Base-by-base conservation (phyloP, 2,329 filamentous ascomycete species). In the Pseudomassariella vexata region DNA sequence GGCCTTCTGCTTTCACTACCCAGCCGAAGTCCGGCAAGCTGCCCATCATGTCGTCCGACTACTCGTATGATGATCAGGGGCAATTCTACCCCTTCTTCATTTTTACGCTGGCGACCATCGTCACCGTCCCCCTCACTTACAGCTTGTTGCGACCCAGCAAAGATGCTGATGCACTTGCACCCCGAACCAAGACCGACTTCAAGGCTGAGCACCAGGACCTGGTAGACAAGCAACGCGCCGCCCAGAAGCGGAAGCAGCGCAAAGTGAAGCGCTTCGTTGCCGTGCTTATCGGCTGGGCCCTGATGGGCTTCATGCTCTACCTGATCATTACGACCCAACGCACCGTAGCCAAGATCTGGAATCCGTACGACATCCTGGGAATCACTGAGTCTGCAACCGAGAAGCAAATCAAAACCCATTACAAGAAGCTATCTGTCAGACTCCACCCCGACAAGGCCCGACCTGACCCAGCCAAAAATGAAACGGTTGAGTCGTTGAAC, bases 31-130 rank as follows among this genome's bases (percentile, higher is more conserved):
- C n/a, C n/a, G n/a, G n/a, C n/a, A n/a, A n/a, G n/a, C 20, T 42
- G 45, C 60, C 50, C 65, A 80, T 68, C 59, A 92, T 92, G 79
- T 89, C 82, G 57, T 86, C 85, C 53, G 90, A 96, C 63, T 98
- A 98, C 73, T 94, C 85, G 53, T 98, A 98, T 68, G 92, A 98
- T 75, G 85, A 95, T 57, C 79, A 92, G 77, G 89, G 88, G 50
- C 86, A 95, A 76, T 95, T 95, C 70, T 98, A 95, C 72, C 92
- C 94, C 47, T 95, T 94, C 76, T 98, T 98, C 70, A 82, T 96
- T 64, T 80, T 95, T 56, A 95, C 89, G 25, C 73, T 96, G 52
- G 79, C 83, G 41, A 80, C 82, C 53, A 78, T 98, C 46, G 75
- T 95, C 62, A 95, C 92, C 20, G 65, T 95, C 37, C 89, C 90